phyloP scores from a whole-genome alignment of 139 green algal species.

The Deuterostichococcus epilithicus region DNA sequence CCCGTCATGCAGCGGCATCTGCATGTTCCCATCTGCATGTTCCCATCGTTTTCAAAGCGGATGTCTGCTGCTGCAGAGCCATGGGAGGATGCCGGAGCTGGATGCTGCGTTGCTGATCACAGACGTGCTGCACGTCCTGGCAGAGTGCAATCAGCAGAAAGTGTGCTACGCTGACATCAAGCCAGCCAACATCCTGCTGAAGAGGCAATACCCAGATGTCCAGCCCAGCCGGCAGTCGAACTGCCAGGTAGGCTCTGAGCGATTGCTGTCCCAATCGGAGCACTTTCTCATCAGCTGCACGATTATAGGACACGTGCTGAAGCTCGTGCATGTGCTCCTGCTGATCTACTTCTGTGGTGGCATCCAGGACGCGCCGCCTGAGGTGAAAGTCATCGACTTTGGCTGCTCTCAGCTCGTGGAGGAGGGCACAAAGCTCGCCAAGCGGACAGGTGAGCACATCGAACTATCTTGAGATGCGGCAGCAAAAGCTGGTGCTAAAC shows the following conservation, averaged over 20 bases:
- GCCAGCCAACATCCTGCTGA: conserved; percentile 42
- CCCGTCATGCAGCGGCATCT: too few relatives aligned
- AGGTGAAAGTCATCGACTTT: conserved; percentile 25
- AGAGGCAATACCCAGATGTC: conserved; percentile 3
- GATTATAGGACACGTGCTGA: background rate
- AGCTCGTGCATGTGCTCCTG: conserved; percentile 7
- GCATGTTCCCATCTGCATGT: too few relatives aligned
- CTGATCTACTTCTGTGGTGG: background rate
- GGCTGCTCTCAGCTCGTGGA: conserved; percentile 18
- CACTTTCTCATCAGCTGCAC: background rate
- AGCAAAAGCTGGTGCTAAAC: too few relatives aligned
- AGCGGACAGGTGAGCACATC: conserved; percentile 1
- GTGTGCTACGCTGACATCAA: conserved; percentile 49
- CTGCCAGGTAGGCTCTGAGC: background rate
- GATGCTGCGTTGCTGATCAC: conserved; percentile 25
- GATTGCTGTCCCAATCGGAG: too few relatives aligned
- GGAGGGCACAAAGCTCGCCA: background rate
- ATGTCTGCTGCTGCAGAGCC: conserved; percentile 9
- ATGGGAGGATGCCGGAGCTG: conserved; percentile 16
- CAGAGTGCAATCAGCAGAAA: conserved; percentile 34
- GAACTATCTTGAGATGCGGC: too few relatives aligned
- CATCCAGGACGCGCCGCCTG: background rate
- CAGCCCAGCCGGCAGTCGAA: background rate
- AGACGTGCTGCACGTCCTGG: conserved; percentile 32
- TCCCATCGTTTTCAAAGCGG: too few relatives aligned